Percentiles rank a stretch among this genome's conserved stretches.
phyloP scores from a whole-genome alignment of 2,329 filamentous ascomycete species.

The Stagonosporopsis chrysanthemi region DNA sequence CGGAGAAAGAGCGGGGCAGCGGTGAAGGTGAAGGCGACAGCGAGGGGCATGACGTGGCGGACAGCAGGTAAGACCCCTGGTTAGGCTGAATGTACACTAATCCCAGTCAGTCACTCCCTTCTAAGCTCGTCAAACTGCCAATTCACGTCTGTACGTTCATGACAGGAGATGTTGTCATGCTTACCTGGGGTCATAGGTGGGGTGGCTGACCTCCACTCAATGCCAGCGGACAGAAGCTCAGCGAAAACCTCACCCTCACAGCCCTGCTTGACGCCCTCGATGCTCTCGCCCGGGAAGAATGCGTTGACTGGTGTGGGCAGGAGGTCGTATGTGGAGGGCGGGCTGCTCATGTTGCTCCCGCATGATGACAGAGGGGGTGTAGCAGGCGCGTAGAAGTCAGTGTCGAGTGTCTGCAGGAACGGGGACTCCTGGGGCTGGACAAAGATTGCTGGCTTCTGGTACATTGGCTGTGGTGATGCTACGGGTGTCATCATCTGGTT shows the following conservation, averaged over 20 bases:
- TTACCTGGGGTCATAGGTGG: conserved; percentile 91
- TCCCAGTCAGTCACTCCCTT: conserved; percentile 34
- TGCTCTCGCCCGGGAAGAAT: conserved; percentile 64
- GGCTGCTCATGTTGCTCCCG: conserved; percentile 85
- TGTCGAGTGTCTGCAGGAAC: conserved; percentile 71
- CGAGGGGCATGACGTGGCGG: conserved; percentile 78
- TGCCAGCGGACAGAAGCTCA: conserved; percentile 75
- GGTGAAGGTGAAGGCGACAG: conserved; percentile 87
- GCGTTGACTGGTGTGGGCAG: conserved; percentile 84
- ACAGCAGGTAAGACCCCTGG: conserved; percentile 73
- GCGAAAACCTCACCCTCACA: conserved; percentile 74
- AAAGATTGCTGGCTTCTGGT: conserved; percentile 77
- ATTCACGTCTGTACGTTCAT: conserved; percentile 5
- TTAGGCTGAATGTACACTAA: conserved; percentile 72
- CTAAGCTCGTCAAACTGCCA: conserved; percentile 1
- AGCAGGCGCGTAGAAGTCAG: conserved; percentile 80
- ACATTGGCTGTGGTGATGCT: conserved; percentile 75
- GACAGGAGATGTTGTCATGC: conserved; percentile 42
- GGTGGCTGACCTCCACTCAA: conserved; percentile 80
- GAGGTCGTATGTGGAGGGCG: conserved; percentile 74
- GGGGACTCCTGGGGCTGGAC: conserved; percentile 65
- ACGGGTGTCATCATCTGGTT: conserved; percentile 75
- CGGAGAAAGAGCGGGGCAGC: conserved; percentile 71
- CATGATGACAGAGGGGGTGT: conserved; percentile 88
- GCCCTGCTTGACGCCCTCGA: conserved; percentile 59